Conservation (phyloP, 352 stramenopile species). For the Globisporangium barbulae region DNA sequence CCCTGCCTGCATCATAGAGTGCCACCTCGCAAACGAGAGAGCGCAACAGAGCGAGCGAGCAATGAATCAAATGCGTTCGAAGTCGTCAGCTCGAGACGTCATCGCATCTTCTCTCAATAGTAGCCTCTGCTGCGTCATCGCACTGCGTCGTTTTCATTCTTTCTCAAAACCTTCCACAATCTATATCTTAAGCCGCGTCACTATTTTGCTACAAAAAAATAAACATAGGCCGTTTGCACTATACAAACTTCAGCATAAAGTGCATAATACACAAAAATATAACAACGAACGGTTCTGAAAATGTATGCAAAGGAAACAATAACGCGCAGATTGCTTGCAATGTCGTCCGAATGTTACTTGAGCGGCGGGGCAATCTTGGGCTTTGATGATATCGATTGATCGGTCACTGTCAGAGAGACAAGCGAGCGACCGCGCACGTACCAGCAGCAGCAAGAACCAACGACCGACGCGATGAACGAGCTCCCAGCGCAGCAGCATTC, state of each 20-base stretch:
- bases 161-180: neutral
- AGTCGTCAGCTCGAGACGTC: slow-evolving; percentile 4
- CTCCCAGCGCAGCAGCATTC: slow-evolving; percentile 10
- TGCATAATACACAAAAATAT: too few species aligned
- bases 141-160: neutral
- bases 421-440: neutral
- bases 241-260: too few species aligned
- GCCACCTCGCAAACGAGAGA: neutral
- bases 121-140: slow-evolving; percentile 14
- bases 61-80: neutral
- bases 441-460: neutral
- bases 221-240: too few species aligned
- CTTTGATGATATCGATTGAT: slow-evolving; percentile 1
- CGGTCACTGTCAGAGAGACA: neutral
- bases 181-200: too few species aligned
- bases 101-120: slow-evolving; percentile 2
- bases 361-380: neutral
- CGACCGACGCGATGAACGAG: slow-evolving; percentile 2
- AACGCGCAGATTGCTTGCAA: too few species aligned
- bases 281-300: too few species aligned
- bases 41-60: neutral
- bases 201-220: too few species aligned
- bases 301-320: too few species aligned
- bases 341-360: neutral
- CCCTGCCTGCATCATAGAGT: neutral